phyloP scores from a whole-genome alignment of 306 rosid species.

The Cyamopsis tetragonoloba region DNA sequence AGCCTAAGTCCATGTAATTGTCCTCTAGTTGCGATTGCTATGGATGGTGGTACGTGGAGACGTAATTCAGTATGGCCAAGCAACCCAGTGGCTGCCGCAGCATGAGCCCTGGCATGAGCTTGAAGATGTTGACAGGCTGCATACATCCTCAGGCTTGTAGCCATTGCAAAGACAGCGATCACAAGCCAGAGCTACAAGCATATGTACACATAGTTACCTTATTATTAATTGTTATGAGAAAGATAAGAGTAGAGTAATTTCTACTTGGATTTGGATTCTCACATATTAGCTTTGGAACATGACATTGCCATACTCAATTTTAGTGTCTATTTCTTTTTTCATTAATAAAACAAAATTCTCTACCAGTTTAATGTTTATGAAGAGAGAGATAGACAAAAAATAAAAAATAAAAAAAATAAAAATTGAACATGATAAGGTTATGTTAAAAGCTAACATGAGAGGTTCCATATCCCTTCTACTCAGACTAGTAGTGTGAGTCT shows the following conservation, averaged over 20 bases:
- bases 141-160: constrained; percentile 48
- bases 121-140: constrained; percentile 91
- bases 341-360: too few relatives aligned
- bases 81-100: constrained; percentile 78
- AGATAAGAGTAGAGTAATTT: too few relatives aligned
- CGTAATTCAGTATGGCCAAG: constrained; percentile 82
- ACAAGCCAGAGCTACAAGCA: constrained; percentile 71
- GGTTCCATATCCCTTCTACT: too few relatives aligned
- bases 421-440: too few relatives aligned
- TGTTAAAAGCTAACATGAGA: too few relatives aligned
- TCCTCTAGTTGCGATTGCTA: constrained; percentile 84
- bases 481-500: neutral
- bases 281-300: too few relatives aligned
- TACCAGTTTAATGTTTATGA: too few relatives aligned
- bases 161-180: constrained; percentile 62
- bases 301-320: too few relatives aligned
- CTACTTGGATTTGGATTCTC: too few relatives aligned
- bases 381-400: too few relatives aligned
- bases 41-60: constrained; percentile 75
- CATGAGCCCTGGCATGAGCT: constrained; percentile 91
- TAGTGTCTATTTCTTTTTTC: too few relatives aligned
- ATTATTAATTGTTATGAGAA: neutral
- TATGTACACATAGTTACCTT: neutral
- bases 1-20: constrained; percentile 91
- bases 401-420: too few relatives aligned